Conservation (phyloP, 805 yeast genomes). For the Myxozyma kluyveri region DNA sequence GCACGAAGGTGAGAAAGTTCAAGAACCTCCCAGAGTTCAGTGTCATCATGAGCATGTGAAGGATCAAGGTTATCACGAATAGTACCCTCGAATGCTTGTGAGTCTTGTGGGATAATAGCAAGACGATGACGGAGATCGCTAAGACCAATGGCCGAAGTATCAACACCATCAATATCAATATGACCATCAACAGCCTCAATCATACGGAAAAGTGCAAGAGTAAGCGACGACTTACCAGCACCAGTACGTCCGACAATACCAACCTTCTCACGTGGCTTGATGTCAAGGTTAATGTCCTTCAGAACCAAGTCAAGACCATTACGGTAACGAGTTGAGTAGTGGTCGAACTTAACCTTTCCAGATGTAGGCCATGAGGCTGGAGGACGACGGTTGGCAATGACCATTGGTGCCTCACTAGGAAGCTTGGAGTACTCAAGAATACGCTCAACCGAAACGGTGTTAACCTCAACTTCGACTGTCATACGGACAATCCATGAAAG, state of each 20-base stretch:
- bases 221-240: conserved; percentile 88
- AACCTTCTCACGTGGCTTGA: conserved; percentile 75
- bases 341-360: conserved; percentile 64
- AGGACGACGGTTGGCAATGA: conserved; percentile 66
- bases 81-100: conserved; percentile 87
- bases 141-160: conserved; percentile 68
- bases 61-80: conserved; percentile 88
- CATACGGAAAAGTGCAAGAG: conserved; percentile 78
- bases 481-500: conserved; percentile 97
- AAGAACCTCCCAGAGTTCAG: conserved; percentile 77
- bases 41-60: conserved; percentile 60
- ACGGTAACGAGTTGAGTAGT: conserved; percentile 84
- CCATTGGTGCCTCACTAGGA: conserved; percentile 77
- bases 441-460: conserved; percentile 95
- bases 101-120: conserved; percentile 90
- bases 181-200: conserved; percentile 74
- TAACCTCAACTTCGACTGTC: conserved; percentile 98
- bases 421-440: conserved; percentile 82
- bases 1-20: conserved; percentile 73
- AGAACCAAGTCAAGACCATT: conserved; percentile 76
- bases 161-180: conserved; percentile 67
- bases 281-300: conserved; percentile 59
- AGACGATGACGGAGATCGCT: conserved; percentile 71
- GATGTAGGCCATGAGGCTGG: conserved; percentile 66
- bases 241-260: conserved; percentile 98